phyloP scores from a whole-genome alignment of 2,329 filamentous ascomycete species.

The Fusarium setosum region DNA sequence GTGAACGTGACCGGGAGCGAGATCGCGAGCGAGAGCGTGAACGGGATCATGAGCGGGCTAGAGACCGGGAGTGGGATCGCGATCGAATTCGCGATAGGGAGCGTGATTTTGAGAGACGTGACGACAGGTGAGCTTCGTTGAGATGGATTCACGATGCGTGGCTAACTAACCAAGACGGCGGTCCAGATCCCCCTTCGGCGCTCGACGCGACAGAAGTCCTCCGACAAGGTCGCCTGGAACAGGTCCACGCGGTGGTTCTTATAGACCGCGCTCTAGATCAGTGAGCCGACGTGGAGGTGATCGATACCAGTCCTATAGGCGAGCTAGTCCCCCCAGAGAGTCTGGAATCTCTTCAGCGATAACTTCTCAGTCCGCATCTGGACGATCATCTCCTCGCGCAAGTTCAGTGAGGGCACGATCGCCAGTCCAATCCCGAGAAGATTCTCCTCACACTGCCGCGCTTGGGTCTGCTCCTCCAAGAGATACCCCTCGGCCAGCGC shows the following conservation, averaged over 20 bases:
- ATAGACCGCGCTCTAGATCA: constrained; percentile 65
- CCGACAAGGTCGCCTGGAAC: constrained; percentile 42
- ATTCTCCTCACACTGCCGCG: constrained; percentile 45
- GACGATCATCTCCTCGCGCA: constrained; percentile 65
- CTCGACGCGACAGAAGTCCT: constrained; percentile 50
- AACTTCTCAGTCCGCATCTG: constrained; percentile 62
- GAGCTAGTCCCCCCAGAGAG: constrained; percentile 61
- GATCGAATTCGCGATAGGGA: constrained; percentile 47
- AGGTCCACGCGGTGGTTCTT: constrained; percentile 54
- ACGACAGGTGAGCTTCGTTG: constrained; percentile 50
- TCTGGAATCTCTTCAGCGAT: constrained; percentile 62
- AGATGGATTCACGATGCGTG: neutral
- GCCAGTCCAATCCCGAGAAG: constrained; percentile 55
- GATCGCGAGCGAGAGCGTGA: constrained; percentile 38
- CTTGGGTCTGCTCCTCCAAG: constrained; percentile 40
- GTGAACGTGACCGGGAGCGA: constrained; percentile 48
- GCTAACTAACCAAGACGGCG: constrained; percentile 56
- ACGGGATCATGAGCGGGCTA: constrained; percentile 45
- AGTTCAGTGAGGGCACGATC: constrained; percentile 60
- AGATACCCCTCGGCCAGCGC: constrained; percentile 43
- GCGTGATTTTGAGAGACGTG: constrained; percentile 54
- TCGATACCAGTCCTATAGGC: constrained; percentile 56
- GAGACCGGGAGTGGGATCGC: constrained; percentile 46
- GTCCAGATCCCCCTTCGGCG: constrained; percentile 64
- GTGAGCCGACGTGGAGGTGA: constrained; percentile 60